Percentiles rank a stretch among this genome's conserved stretches.
These are phyloP conservation scores for Neofusicoccum ribis DNA, from an alignment of 2,329 filamentous ascomycete species.

Conservation along the genomic window DNA sequence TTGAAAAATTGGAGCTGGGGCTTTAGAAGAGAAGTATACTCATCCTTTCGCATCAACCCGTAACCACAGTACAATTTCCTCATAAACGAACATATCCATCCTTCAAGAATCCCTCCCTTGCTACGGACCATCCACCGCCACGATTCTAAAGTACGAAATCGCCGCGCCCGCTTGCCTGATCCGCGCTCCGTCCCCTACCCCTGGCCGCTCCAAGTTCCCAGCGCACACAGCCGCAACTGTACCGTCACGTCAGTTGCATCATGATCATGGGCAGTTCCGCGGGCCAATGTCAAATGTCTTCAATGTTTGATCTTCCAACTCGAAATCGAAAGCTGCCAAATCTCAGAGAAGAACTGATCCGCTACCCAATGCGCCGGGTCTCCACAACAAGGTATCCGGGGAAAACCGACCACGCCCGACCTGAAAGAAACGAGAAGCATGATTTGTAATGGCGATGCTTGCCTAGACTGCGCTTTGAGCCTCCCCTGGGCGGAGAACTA, in stretches of 20 bases:
- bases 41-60: conserved; percentile 12
- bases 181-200: background rate
- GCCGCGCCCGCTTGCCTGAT: background rate
- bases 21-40: conserved; percentile 17
- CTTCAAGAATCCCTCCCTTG: background rate
- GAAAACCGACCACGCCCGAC: conserved; percentile 34
- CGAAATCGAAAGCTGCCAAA: conserved; percentile 20
- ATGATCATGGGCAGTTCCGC: conserved; percentile 17
- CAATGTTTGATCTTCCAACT: conserved; percentile 21
- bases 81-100: conserved; percentile 13
- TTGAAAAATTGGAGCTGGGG: conserved; percentile 6
- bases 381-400: conserved; percentile 40
- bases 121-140: background rate
- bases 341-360: conserved; percentile 20
- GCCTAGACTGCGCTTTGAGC: conserved; percentile 8
- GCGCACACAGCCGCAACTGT: conserved; percentile 14
- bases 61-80: conserved; percentile 14
- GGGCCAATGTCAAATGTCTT: conserved; percentile 18
- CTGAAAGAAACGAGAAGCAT: conserved; percentile 25
- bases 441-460: conserved; percentile 14
- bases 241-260: conserved; percentile 19
- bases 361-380: conserved; percentile 43
- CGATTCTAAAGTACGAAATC: background rate
- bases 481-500: conserved; percentile 24
- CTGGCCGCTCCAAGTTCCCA: conserved; percentile 13